Conservation (phyloP, 2,329 filamentous ascomycete species). For the Corynespora cassiicola region DNA sequence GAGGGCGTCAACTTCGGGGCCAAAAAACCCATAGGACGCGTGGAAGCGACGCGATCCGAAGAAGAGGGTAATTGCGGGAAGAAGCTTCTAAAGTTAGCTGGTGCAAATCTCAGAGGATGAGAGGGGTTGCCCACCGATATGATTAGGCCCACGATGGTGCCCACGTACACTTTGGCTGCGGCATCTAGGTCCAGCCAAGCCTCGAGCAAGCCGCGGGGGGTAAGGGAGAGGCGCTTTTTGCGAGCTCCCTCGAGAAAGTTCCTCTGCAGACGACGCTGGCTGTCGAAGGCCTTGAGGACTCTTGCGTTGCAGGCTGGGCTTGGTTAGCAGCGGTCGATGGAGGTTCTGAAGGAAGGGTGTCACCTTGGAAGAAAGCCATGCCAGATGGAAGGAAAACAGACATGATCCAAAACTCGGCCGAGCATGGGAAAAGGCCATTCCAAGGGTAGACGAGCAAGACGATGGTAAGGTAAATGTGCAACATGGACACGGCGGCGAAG, state of each 20-base stretch:
- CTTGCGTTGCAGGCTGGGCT: constrained; percentile 41
- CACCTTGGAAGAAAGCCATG: constrained; percentile 49
- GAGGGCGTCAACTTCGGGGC: constrained; percentile 53
- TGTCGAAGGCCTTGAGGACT: constrained; percentile 44
- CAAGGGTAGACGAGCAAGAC: constrained; percentile 45
- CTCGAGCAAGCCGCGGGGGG: constrained; percentile 33
- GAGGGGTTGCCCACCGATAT: constrained; percentile 33
- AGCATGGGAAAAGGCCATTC: constrained; percentile 42
- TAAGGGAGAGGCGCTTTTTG: constrained; percentile 38
- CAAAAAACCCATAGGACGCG: constrained; percentile 59
- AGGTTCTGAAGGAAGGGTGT: background rate
- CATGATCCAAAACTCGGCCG: constrained; percentile 49
- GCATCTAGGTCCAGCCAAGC: constrained; percentile 40
- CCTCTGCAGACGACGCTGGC: constrained; percentile 37
- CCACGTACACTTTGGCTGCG: constrained; percentile 40
- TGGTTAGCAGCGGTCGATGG: constrained; percentile 3
- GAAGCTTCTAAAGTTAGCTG: constrained; percentile 53
- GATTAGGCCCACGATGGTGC: constrained; percentile 34
- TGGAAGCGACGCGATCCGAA: constrained; percentile 72
- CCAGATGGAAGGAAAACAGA: constrained; percentile 44
- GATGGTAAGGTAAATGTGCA: constrained; percentile 44
- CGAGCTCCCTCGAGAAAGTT: constrained; percentile 43
- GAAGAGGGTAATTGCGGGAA: constrained; percentile 66
- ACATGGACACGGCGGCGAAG: constrained; percentile 40
- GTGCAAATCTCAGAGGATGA: constrained; percentile 1